A percentile compares a stretch with the other conserved stretches of the same genome.
phyloP scores from a whole-genome alignment of 805 yeast species.

The Jamesozyma rosinii region DNA sequence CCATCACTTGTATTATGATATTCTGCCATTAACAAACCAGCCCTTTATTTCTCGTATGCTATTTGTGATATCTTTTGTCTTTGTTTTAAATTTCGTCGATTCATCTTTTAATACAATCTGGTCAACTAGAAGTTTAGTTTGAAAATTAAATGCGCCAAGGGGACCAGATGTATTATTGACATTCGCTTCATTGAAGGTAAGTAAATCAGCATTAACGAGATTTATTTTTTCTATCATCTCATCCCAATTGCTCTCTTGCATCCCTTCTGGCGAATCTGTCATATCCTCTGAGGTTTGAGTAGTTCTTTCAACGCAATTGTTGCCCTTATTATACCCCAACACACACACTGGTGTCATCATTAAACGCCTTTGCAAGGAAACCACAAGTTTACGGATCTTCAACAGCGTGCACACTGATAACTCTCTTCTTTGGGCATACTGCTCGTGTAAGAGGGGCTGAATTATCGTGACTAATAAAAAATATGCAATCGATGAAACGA shows the following conservation, averaged over 20 bases:
- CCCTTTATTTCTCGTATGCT: conserved; percentile 35
- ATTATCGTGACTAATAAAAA: conserved; percentile 19
- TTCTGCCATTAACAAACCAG: conserved; percentile 33
- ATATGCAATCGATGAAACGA: conserved; percentile 15
- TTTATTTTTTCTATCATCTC: conserved; percentile 22
- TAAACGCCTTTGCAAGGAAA: conserved; percentile 19
- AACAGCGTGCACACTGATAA: conserved; percentile 25
- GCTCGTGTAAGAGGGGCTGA: conserved; percentile 35
- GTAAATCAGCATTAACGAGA: conserved; percentile 25
- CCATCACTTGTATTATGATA: conserved; percentile 4
- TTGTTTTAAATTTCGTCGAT: conserved; percentile 1
- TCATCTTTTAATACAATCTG: conserved; percentile 13
- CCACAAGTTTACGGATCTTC: conserved; percentile 25
- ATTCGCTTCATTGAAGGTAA: conserved; percentile 19
- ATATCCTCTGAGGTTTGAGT: conserved; percentile 19
- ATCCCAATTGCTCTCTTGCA: conserved; percentile 9
- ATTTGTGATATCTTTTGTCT: conserved; percentile 17
- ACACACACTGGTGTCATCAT: conserved; percentile 34
- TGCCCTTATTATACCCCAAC: conserved; percentile 33
- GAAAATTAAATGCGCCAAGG: conserved; percentile 24
- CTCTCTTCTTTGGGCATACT: conserved; percentile 34
- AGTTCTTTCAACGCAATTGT: conserved; percentile 26
- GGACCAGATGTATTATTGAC: conserved; percentile 8
- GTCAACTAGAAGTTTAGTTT: conserved; percentile 21
- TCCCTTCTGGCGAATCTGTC: conserved; percentile 12